Evolutionary conservation across 306 rosid genomes (phyloP).

Genomic region (Pachyrhizus erosus): DNA sequence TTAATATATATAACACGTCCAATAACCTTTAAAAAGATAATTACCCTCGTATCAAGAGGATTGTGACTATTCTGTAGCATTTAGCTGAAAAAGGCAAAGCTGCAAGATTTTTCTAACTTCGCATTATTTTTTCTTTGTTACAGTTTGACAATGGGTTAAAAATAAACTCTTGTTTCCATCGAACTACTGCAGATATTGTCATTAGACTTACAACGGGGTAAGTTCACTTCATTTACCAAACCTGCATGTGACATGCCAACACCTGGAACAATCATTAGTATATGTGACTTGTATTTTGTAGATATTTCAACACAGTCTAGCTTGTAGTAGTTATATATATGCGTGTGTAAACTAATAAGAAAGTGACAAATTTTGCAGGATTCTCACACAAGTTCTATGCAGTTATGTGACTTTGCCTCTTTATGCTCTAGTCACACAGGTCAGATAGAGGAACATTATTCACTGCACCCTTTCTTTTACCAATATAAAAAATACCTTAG

Average conservation of each 20-base stretch:
- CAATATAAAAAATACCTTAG: background rate
- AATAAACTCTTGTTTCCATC: constrained; percentile 60
- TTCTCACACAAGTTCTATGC: constrained; percentile 68
- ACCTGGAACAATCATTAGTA: background rate
- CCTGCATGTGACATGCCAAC: background rate
- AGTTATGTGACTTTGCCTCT: constrained; percentile 87
- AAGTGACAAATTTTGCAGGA: constrained; percentile 54
- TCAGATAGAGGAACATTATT: constrained; percentile 22
- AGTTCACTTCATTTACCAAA: constrained; percentile 35
- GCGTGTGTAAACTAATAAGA: background rate
- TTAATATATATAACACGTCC: background rate
- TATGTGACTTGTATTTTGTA: background rate
- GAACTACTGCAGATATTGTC: constrained; percentile 45
- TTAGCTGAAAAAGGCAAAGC: background rate
- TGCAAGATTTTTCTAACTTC: constrained; percentile 2
- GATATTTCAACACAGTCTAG: background rate
- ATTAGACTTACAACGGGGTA: constrained; percentile 72
- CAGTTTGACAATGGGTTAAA: constrained; percentile 50
- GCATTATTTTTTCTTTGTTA: constrained; percentile 19
- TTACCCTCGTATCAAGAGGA: background rate
- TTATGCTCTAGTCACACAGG: constrained; percentile 89
- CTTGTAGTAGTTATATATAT: background rate
- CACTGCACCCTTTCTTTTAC: background rate
- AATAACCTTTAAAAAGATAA: background rate
- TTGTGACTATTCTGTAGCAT: background rate